Evolutionary conservation across 108 stramenopile species (phyloP), one percentile per base, ranked within the genome.

Genomic region (Ochromonas danica): DNA sequence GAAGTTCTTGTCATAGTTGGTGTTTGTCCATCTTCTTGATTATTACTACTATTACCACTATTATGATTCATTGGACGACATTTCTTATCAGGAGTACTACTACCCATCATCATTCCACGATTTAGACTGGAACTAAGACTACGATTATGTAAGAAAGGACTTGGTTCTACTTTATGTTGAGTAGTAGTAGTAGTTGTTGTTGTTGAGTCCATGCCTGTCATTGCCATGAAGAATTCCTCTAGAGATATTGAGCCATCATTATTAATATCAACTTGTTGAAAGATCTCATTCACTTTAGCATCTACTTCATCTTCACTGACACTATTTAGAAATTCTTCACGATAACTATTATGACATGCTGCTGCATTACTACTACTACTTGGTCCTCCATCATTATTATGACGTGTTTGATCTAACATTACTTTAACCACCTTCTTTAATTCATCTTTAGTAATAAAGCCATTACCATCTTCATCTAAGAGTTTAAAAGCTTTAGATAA

Each of bases 401-500:
- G n/a, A n/a, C n/a, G n/a, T n/a, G n/a, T n/a, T n/a, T n/a, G n/a
- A n/a, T n/a, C n/a, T n/a, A n/a, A n/a, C n/a, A n/a, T n/a, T n/a
- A n/a, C n/a, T n/a, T n/a, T n/a, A n/a, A n/a, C n/a, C 3, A 67
- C 63, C 63, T 67, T 67, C 3, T 36, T 6, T 25, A 67, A 10
- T 25, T 67, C 63, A 10, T 67, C 63, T 6, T 25, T 3, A 6
- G 72, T 75, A 14, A 75, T 75, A 6, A 57, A 17, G 14, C 72
- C 72, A 22, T 75, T 42, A 31, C 31, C 51, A 41, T 75, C 40
- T 36, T 57, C 51, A 36, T 75, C 72, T 6, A 75, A 36, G 3
- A 75, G 72, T 27, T 36, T 27, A 33, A 75, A 75, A 28, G 72
- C 72, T 41, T 75, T 75, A 25, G 6, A 35, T 22, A 75, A 41